A percentile compares a stretch with the other conserved stretches of the same genome.
phyloP scores from a whole-genome alignment of 1,284 basidiomycete species.

The Moesziomyces antarcticus region DNA sequence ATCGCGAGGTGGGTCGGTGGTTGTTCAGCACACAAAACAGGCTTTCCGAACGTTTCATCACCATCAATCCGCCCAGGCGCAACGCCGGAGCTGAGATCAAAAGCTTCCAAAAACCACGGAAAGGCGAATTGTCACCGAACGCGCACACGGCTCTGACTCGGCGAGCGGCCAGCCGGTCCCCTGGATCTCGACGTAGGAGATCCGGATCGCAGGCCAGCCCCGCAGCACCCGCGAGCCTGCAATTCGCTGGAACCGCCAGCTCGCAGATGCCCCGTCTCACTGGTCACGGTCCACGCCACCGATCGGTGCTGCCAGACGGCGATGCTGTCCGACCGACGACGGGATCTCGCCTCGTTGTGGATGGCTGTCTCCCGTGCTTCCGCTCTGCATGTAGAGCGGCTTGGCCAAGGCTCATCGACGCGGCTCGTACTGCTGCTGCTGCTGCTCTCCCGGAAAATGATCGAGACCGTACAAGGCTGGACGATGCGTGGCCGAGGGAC shows the following conservation, averaged over 20 bases:
- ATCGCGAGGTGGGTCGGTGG: constrained; percentile 18
- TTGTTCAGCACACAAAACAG: constrained; percentile 43
- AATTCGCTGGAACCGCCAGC: too few species aligned
- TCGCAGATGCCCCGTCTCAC: constrained; percentile 19
- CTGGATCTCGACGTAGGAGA: constrained; percentile 50
- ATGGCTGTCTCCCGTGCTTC: constrained; percentile 39
- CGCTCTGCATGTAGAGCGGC: constrained; percentile 23
- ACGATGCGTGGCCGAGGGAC: neutral
- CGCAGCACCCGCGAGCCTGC: constrained; percentile 11
- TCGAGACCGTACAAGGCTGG: neutral
- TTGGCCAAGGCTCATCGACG: constrained; percentile 28
- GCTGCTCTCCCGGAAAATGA: neutral
- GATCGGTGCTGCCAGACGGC: constrained; percentile 29
- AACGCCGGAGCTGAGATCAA: constrained; percentile 24
- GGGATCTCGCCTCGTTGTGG: constrained; percentile 53
- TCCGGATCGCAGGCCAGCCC: constrained; percentile 52
- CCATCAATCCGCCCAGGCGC: constrained; percentile 19
- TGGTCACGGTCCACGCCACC: constrained; percentile 50
- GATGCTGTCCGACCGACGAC: constrained; percentile 40
- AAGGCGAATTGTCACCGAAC: constrained; percentile 37
- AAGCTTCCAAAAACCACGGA: constrained; percentile 35
- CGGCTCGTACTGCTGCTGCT: constrained; percentile 20
- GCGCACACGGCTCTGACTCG: constrained; percentile 55
- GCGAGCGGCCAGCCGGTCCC: constrained; percentile 52
- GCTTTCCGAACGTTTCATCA: constrained; percentile 38